A percentile compares a stretch with the other conserved stretches of the same genome.
These are phyloP conservation scores for Boletus vinaceobasis DNA, from an alignment of 768 basidiomycete genomes.

Conservation along the genomic window DNA sequence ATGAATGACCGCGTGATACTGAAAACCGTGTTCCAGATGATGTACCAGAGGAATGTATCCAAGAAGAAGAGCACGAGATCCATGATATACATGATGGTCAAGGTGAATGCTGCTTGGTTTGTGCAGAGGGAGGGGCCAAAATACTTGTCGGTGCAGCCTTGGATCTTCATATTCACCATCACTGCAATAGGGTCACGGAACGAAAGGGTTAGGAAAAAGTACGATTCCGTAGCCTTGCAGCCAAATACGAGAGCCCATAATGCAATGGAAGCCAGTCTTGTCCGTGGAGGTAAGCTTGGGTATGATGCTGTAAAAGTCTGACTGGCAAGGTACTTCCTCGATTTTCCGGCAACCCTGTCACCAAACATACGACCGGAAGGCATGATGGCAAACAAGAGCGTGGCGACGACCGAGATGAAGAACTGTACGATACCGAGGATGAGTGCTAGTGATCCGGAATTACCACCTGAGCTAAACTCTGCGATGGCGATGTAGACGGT, in stretches of 20 bases:
- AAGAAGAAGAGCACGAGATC: constrained; percentile 96
- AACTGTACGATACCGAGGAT: constrained; percentile 97
- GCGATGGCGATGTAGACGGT: constrained; percentile 93
- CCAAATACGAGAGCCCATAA: constrained; percentile 94
- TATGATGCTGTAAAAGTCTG: constrained; percentile 99
- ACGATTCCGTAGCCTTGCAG: constrained; percentile 95
- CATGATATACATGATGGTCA: constrained; percentile 99
- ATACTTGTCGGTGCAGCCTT: constrained; percentile 82
- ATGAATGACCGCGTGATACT: constrained; percentile 85
- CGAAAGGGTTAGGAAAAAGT: constrained; percentile 95
- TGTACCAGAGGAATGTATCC: constrained; percentile 99
- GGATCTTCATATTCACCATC: constrained; percentile 96
- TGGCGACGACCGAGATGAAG: constrained; percentile 84
- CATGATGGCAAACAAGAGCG: constrained; percentile 84
- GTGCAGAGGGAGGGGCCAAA: constrained; percentile 82
- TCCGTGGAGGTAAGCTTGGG: constrained; percentile 57
- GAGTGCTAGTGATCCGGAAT: constrained; percentile 69
- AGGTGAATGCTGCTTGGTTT: constrained; percentile 92
- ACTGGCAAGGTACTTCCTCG: constrained; percentile 93
- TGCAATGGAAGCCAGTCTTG: constrained; percentile 72
- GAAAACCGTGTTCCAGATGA: constrained; percentile 98
- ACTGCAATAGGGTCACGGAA: constrained; percentile 91
- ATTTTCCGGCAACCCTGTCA: constrained; percentile 93
- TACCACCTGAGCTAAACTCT: constrained; percentile 54
- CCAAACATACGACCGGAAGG: constrained; percentile 99